phyloP scores from a whole-genome alignment of 371 early-diverging fungal species.

The Phascolomyces articulosus region DNA sequence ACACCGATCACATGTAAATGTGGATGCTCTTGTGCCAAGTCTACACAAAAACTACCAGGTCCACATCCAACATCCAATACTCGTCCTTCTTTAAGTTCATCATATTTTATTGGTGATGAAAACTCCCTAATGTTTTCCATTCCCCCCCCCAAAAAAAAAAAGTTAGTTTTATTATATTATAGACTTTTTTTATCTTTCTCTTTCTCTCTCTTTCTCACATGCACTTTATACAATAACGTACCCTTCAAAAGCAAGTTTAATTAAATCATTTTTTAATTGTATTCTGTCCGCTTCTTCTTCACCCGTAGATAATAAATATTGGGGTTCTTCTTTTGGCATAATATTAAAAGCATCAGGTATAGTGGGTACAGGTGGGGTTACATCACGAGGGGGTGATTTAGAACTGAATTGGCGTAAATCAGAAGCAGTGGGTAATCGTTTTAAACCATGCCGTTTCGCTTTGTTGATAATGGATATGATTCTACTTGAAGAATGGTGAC shows the following conservation, averaged over 20 bases:
- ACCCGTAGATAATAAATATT: conserved; percentile 11
- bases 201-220: too few relatives aligned
- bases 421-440: conserved; percentile 12
- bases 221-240: conserved; percentile 14
- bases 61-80: conserved; percentile 51
- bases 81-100: conserved; percentile 19
- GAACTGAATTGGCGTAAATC: conserved; percentile 11
- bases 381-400: neutral
- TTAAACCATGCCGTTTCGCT: conserved; percentile 20
- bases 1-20: conserved; percentile 31
- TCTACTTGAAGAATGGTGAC: neutral
- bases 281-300: conserved; percentile 33
- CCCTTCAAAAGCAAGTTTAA: conserved; percentile 40
- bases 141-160: neutral
- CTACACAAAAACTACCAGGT: conserved; percentile 44
- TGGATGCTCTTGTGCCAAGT: conserved; percentile 29
- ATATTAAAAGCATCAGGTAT: neutral
- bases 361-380: neutral
- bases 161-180: neutral
- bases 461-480: conserved; percentile 13
- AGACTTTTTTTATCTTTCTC: too few relatives aligned
- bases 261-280: conserved; percentile 34
- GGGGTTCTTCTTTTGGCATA: neutral
- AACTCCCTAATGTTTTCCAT: conserved; percentile 27
- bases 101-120: conserved; percentile 24